phyloP scores from a whole-genome alignment of 805 yeast genomes.

The Komagataella kurtzmanii region DNA sequence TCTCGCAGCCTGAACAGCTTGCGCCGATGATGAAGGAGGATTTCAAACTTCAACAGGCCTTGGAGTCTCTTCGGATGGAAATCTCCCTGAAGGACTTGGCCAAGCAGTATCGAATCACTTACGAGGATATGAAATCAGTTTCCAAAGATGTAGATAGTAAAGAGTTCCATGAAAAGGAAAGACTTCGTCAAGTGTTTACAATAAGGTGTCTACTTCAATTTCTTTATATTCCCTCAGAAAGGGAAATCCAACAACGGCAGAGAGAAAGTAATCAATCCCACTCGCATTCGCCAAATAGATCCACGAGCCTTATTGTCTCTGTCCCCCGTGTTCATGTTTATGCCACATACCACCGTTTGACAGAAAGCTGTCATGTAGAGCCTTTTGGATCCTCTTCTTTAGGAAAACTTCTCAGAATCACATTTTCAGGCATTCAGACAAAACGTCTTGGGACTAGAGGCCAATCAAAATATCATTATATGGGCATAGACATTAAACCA shows the following conservation, averaged over 20 bases:
- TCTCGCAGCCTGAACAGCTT: neutral
- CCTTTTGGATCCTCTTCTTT: conserved; percentile 63
- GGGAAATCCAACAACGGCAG: neutral
- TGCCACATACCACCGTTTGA: conserved; percentile 10
- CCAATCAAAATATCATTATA: conserved; percentile 70
- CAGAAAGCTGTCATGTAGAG: conserved; percentile 15
- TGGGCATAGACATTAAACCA: conserved; percentile 37
- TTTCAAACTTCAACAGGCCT: neutral
- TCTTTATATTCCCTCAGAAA: conserved; percentile 4
- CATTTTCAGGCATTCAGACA: conserved; percentile 54
- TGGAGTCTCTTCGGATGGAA: neutral
- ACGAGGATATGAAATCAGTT: neutral
- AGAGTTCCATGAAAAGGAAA: conserved; percentile 7
- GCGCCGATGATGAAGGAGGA: neutral
- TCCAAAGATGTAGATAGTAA: neutral
- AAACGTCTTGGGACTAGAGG: conserved; percentile 72
- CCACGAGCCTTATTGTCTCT: neutral
- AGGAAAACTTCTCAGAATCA: conserved; percentile 55
- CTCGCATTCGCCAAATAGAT: conserved; percentile 5
- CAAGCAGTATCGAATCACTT: neutral
- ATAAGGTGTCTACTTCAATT: conserved; percentile 13
- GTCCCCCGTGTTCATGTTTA: conserved; percentile 10
- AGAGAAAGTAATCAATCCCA: conserved; percentile 4
- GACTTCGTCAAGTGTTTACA: conserved; percentile 10
- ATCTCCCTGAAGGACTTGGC: neutral